Percentiles rank a stretch among this genome's conserved stretches.
Conservation (phyloP, 1,139 yeast species). For the Suhomyces kunorum region DNA sequence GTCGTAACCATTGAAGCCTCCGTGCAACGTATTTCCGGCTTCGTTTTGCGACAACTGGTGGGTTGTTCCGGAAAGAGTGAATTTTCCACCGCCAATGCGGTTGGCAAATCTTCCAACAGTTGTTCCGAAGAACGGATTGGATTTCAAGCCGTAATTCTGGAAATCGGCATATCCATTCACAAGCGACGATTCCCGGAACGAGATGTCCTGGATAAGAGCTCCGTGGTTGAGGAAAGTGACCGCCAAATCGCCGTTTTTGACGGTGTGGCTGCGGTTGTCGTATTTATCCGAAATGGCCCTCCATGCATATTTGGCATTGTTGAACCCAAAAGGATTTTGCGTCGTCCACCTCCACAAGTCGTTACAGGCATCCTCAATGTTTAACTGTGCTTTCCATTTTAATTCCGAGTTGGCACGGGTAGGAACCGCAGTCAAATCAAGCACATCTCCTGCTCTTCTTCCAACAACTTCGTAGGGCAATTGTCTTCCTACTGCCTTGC, state of each 20-base stretch:
- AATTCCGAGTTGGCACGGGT: conserved; percentile 66
- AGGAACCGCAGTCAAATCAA: conserved; percentile 72
- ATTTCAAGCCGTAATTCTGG: conserved; percentile 34
- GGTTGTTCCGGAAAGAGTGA: conserved; percentile 41
- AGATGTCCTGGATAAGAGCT: conserved; percentile 48
- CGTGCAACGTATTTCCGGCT: conserved; percentile 46
- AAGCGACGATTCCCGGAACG: conserved; percentile 34
- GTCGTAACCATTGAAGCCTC: conserved; percentile 57
- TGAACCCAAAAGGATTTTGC: conserved; percentile 67
- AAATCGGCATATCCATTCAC: conserved; percentile 39
- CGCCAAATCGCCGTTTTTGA: conserved; percentile 35
- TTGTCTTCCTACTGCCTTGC: conserved; percentile 65
- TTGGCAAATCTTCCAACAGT: conserved; percentile 61
- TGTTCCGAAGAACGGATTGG: conserved; percentile 59
- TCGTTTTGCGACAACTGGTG: conserved; percentile 48
- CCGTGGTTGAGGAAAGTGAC: conserved; percentile 55
- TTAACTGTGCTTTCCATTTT: conserved; percentile 59
- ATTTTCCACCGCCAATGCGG: too few relatives aligned
- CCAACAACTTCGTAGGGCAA: conserved; percentile 66
- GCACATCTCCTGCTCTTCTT: conserved; percentile 79
- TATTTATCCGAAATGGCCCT: conserved; percentile 20
- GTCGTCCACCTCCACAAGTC: conserved; percentile 82
- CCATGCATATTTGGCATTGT: conserved; percentile 41
- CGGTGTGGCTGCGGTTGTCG: conserved; percentile 44
- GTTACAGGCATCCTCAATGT: conserved; percentile 64